Evolutionary conservation across 257 asterid genomes (phyloP).

Genomic region (Haberlea rhodopensis): DNA sequence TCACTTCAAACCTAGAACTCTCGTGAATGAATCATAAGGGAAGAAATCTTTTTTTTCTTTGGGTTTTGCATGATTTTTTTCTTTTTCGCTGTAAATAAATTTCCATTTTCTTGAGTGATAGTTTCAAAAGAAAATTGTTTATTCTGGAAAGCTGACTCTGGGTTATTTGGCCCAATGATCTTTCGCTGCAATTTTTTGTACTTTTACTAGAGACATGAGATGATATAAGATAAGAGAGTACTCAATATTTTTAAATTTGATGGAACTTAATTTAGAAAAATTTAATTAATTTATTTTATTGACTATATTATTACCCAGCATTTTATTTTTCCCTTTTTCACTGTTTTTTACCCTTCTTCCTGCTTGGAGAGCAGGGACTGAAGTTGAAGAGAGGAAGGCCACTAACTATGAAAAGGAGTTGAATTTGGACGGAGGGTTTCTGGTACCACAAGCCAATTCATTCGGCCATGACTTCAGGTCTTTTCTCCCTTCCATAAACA

Average conservation of each 20-base stretch:
- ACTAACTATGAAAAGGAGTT: conserved; percentile 36
- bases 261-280: not conserved
- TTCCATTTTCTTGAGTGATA: no score
- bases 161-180: no score
- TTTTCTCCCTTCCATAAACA: conserved; percentile 8
- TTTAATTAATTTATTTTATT: not conserved
- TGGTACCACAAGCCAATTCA: conserved; percentile 63
- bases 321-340: not conserved
- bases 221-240: no score
- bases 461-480: conserved; percentile 87
- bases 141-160: no score
- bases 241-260: no score
- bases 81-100: not conserved
- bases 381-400: conserved; percentile 43
- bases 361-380: conserved; percentile 36
- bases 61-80: not conserved
- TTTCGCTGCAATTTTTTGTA: no score
- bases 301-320: not conserved
- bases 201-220: no score
- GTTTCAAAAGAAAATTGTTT: no score
- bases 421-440: conserved; percentile 54
- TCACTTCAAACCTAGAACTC: conserved; percentile 13
- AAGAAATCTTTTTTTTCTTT: not conserved
- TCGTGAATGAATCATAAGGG: not conserved
- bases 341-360: not conserved